Evolutionary conservation across 345 rosid genomes (phyloP).

Genomic region (Anacardium occidentale): DNA sequence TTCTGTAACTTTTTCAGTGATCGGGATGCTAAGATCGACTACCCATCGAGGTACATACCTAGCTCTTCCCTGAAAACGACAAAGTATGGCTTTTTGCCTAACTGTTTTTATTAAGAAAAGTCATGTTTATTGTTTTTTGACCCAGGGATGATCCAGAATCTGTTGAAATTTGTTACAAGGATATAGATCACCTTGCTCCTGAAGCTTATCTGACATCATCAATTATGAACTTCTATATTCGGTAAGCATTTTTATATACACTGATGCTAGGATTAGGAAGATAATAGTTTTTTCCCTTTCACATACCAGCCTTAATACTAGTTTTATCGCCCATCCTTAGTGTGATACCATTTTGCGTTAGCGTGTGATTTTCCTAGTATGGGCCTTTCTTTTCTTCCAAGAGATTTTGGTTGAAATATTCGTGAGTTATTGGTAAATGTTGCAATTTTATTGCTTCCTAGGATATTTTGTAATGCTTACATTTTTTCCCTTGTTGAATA

Average conservation of each 20-base stretch:
- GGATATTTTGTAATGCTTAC: neutral
- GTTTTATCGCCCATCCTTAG: neutral
- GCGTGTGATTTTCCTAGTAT: neutral
- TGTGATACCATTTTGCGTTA: neutral
- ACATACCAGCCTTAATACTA: neutral
- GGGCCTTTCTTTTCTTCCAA: constrained; percentile 2
- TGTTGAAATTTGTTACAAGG: constrained; percentile 59
- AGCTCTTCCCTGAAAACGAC: neutral
- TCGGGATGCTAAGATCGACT: constrained; percentile 52
- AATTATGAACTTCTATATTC: constrained; percentile 80
- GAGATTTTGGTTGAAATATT: constrained; percentile 7
- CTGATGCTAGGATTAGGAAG: constrained; percentile 14
- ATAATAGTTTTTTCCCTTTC: neutral
- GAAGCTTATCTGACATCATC: constrained; percentile 63
- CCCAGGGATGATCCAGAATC: constrained; percentile 69
- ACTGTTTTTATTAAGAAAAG: neutral
- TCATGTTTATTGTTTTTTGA: constrained; percentile 7
- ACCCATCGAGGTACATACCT: constrained; percentile 67
- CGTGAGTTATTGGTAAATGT: neutral
- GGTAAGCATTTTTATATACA: constrained; percentile 38
- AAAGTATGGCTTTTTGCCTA: neutral
- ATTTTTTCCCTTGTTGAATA: neutral
- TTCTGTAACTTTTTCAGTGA: constrained; percentile 44
- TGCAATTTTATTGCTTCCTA: neutral
- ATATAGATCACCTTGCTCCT: constrained; percentile 67